phyloP scores from a whole-genome alignment of 495 filamentous ascomycete genomes.

The Penicillium verhagenii region DNA sequence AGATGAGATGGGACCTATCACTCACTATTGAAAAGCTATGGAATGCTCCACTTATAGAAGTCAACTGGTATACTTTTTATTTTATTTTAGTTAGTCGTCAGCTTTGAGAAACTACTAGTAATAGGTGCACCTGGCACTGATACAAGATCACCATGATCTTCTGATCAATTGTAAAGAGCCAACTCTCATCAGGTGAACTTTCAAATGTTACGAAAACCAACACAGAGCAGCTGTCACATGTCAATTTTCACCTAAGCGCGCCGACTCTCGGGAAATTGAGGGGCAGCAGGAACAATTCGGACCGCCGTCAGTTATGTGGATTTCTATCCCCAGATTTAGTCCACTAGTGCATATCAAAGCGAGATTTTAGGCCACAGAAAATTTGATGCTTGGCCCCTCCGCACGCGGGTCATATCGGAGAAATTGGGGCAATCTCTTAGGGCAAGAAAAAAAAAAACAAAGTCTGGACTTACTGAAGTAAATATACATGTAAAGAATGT shows the following conservation, averaged over 20 bases:
- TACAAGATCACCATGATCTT: no score
- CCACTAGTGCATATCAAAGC: background rate
- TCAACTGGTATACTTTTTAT: no score
- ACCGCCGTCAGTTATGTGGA: background rate
- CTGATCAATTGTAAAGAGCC: no score
- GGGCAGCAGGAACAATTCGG: background rate
- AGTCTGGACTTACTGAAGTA: background rate
- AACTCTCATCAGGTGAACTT: no score
- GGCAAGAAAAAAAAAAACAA: background rate
- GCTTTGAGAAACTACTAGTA: no score
- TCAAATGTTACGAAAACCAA: background rate
- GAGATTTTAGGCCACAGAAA: background rate
- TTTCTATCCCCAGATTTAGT: constrained; percentile 1
- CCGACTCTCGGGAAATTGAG: background rate
- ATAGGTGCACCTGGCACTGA: no score
- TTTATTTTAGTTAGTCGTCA: no score
- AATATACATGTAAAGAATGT: background rate
- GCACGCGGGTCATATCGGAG: constrained; percentile 1
- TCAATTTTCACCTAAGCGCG: background rate
- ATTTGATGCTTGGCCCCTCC: background rate
- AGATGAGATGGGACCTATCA: no score
- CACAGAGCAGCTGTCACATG: background rate
- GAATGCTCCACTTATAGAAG: no score
- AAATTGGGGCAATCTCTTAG: background rate
- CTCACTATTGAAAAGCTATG: no score